Evolutionary conservation across 2,329 filamentous ascomycete species (phyloP), one percentile per base, ranked within the genome.

Genomic region (Colletotrichum gigasporum): DNA sequence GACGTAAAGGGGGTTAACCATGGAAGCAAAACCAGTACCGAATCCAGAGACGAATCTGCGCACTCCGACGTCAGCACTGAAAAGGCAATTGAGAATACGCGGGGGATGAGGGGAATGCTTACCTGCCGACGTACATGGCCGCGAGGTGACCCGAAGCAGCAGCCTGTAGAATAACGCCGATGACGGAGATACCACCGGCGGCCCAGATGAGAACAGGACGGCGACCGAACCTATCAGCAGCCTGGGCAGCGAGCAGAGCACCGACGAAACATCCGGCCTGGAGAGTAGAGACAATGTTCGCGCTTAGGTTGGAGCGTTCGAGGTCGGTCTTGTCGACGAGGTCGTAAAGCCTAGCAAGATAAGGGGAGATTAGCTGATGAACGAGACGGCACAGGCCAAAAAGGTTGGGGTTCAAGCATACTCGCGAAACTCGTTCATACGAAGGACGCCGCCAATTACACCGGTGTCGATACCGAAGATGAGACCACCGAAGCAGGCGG

Each of bases 1-100:
- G 54, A 87, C 83, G 69, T 88, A 88, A 37, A 88, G 80, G 2
- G 85, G 86, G 3, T 88, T 83, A 28, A 82, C 79, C 74, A 84
- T 83, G 11, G 79, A 83, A 0, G 81, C 81, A 26, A 81, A 79
- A 7, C 83, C 83, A 63, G 85, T 82, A 5, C 82, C 83, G 20
- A 85, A 69, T 39, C 83, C 83, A 34, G 81, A 80, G 80, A 56
- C 82, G 74, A 14, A 83, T 68, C 11, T 83, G 83, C 30, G 85
- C 77, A 7, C 81, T 82, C 70, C 80, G 80, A 1, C n/a, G 78
- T 80, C 37, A 85, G 71, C 64, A 84, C 82, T 3, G 57, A 84
- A 34, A 18, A 2, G 47, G 30, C 5, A 11, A 4, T 22, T 22
- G 20, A n/a, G n/a, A n/a, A n/a, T n/a, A 16, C 9, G 18, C 6